Conservation (phyloP, 2,329 filamentous ascomycete genomes). For the Juglanconis oblonga region DNA sequence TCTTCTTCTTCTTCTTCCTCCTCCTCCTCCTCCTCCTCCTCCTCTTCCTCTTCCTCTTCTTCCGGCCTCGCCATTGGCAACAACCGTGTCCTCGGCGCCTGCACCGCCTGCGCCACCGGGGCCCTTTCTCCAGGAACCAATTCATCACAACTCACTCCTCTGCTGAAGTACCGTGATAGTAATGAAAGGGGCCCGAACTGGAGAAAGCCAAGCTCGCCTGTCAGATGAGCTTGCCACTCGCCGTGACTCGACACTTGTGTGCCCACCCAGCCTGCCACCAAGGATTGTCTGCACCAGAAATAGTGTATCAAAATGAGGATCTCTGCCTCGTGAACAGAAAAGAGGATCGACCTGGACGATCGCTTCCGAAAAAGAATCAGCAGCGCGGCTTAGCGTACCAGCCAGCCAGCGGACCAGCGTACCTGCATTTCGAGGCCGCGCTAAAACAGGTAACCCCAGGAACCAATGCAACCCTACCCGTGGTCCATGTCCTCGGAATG, state of each 20-base stretch:
- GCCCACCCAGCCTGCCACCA: too few species aligned
- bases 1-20: too few species aligned
- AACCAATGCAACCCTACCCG: neutral
- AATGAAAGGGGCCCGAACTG: neutral
- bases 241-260: neutral
- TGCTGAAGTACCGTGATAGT: neutral
- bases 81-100: too few species aligned
- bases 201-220: neutral
- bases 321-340: neutral
- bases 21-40: too few species aligned
- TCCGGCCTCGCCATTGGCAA: too few species aligned
- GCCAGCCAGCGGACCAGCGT: neutral
- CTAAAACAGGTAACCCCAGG: neutral
- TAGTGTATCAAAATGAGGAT: neutral
- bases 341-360: neutral
- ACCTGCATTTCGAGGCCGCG: slow-evolving; percentile 3
- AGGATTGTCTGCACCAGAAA: too few species aligned
- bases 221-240: neutral
- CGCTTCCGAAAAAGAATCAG: neutral
- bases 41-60: too few species aligned
- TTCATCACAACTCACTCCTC: too few species aligned
- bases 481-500: neutral
- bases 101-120: too few species aligned
- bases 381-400: neutral
- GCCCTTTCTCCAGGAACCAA: too few species aligned